Base-by-base conservation (phyloP, 805 yeast genomes). In the Teunomyces atbi region DNA sequence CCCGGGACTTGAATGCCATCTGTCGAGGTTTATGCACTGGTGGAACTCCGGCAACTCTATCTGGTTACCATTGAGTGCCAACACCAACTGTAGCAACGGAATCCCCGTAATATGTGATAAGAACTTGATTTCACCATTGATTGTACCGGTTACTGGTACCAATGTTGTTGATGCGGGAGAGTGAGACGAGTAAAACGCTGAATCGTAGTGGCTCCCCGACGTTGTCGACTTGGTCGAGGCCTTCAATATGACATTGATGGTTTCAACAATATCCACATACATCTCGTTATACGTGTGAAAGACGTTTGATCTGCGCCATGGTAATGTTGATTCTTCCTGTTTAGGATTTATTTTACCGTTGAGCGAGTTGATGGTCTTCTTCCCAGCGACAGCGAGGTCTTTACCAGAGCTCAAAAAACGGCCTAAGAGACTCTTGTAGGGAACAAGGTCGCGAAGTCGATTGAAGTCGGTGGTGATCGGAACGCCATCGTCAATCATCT, bases 301-400 rank as follows among this genome's bases (percentile, higher is more conserved):
- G n/a, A 86, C 84, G 51, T 81, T 78, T 4, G 83, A 60, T 40
- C 79, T 73, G 56, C 98, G 77, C 98, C 98, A 92, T 1, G 96
- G 96, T 6, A 70, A 67, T 21, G 44, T 29, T 13, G 44, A 32
- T 11, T 41, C 44, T 11, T 27, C 33, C 30, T 27, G 15, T 20
- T 8, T 41, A 15, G 38, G 28, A 6, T 39, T 29, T 4, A 27
- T 42, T 20, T 41, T 35, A 34, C 44, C 45, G 27, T 55, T 41
- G 3, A 57, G 49, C n/a, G 63, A 55, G n/a, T 53, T 43, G 20
- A 57, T 45, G 1, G 59, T 47, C 44, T 54, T 55, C 42, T 42
- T 26, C 53, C 59, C 44, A 12, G 70, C 59, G 28, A 58, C 50
- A 39, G 78, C 64, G 42, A 69, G 49, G 38, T 63, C 66, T 42